A percentile compares a stretch with the other conserved stretches of the same genome.
These are phyloP conservation scores for Blastobotrys robertii DNA, from an alignment of 805 yeast genomes.

Conservation along the genomic window DNA sequence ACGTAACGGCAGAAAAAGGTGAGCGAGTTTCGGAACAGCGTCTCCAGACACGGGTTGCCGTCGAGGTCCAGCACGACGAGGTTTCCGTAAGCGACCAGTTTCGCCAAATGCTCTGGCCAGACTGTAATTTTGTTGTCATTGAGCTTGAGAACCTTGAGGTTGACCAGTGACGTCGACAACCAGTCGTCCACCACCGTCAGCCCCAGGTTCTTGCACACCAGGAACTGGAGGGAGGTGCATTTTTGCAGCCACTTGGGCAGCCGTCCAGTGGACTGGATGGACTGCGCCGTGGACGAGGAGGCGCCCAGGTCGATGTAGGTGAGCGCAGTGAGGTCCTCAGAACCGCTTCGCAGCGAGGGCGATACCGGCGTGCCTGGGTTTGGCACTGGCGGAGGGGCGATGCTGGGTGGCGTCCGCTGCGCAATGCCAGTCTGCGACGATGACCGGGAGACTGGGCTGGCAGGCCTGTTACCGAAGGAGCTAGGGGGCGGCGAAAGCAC, in stretches of 20 bases:
- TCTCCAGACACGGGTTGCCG: constrained; percentile 23
- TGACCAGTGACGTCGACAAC: constrained; percentile 15
- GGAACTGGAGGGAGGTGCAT: constrained; percentile 15
- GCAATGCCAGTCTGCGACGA: neutral
- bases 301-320: constrained; percentile 18
- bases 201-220: constrained; percentile 18
- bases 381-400: constrained; percentile 3
- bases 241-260: constrained; percentile 19
- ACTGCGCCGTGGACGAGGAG: constrained; percentile 9
- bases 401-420: constrained; percentile 2
- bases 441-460: neutral
- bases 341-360: constrained; percentile 1
- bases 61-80: constrained; percentile 18
- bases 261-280: constrained; percentile 18
- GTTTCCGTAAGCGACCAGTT: constrained; percentile 10
- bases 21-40: constrained; percentile 14
- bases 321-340: constrained; percentile 7
- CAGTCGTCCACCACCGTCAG: constrained; percentile 21
- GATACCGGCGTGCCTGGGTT: constrained; percentile 3
- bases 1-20: constrained; percentile 7
- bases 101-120: constrained; percentile 22
- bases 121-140: constrained; percentile 19
- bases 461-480: neutral
- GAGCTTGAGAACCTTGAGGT: constrained; percentile 17
- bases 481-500: neutral